phyloP scores from a whole-genome alignment of 768 basidiomycete genomes.

The Coprinopsis strossmayeri region DNA sequence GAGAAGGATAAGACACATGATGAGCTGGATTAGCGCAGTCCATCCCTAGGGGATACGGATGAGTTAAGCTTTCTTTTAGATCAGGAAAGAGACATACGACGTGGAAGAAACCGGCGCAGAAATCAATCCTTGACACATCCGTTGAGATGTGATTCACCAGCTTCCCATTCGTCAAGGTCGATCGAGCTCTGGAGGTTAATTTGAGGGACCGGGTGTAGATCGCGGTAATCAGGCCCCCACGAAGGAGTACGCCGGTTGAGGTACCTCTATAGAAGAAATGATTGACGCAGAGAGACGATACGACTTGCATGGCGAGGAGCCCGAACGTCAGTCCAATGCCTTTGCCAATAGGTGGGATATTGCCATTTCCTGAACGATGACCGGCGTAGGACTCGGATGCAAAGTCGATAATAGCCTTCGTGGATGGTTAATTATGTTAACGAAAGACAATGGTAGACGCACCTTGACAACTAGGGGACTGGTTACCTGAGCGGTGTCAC shows the following conservation, averaged over 20 bases:
- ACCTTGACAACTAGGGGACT: conserved; percentile 78
- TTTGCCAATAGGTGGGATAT: conserved; percentile 35
- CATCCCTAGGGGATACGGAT: conserved; percentile 37
- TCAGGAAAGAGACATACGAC: conserved; percentile 32
- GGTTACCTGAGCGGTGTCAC: conserved; percentile 67
- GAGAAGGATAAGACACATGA: conserved; percentile 70
- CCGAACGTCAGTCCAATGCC: conserved; percentile 75
- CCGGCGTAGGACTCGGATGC: conserved; percentile 53
- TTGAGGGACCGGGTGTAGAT: conserved; percentile 75
- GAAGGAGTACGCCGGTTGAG: conserved; percentile 71
- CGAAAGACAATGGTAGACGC: conserved; percentile 11
- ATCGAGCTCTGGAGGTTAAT: conserved; percentile 73
- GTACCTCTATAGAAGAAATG: conserved; percentile 80
- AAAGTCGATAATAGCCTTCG: conserved; percentile 65
- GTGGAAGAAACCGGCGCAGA: conserved; percentile 74
- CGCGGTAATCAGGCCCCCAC: conserved; percentile 82
- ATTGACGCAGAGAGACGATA: conserved; percentile 61
- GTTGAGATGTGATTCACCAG: conserved; percentile 93
- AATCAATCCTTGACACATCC: conserved; percentile 88
- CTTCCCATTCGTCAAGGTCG: conserved; percentile 78
- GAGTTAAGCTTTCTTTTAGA: no score
- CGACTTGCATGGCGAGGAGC: conserved; percentile 62
- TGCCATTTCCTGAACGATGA: conserved; percentile 27
- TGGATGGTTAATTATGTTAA: background rate
- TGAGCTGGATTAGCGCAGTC: conserved; percentile 71